Evolutionary conservation across 2,329 filamentous ascomycete species (phyloP), one percentile per base, ranked within the genome.

Genomic region (Sclerotinia minor): DNA sequence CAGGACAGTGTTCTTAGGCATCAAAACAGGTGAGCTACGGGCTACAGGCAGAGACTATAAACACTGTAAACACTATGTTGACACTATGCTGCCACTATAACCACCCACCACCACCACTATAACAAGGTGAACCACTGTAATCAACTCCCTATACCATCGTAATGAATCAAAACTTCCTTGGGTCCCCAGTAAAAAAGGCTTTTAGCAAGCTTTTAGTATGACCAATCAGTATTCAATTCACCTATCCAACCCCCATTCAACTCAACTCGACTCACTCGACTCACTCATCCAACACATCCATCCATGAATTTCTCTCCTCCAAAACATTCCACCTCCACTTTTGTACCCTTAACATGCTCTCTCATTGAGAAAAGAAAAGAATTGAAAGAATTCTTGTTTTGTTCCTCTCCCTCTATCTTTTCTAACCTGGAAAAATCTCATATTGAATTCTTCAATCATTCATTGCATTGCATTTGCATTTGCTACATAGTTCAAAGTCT

Each of bases 231-330:
- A 26, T n/a, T 32, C 17, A 4, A 59, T 59, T 59, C 44, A 35
- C 58, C 58, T 45, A 32, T 32, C 5, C 57, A 60, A 60, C 26
- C 58, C 38, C 38, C n/a, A 41, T 35, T 35, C 32, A 35, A 35
- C 32, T 35, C 32, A 35, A n/a, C 11, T 13, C 35, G 13, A 13
- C 35, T 11, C 38, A 13, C 4, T 13, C 35, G 13, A 38, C 35
- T 11, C 35, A 13, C 11, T 38, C 35, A 47, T 3, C n/a, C 19
- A 49, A 24, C 21, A 19, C 21, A 19, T 19, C 2, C 17, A 19
- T n/a, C 38, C 57, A n/a, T 60, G 41, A 60, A 60, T 47, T 60
- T 60, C 57, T 60, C 57, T 35, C 47, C 58, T 47, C 32, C 38
- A 45, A 59, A 59, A 47, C 44, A 60, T 49, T 60, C 58, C 41